Conservation (phyloP, 2,329 filamentous ascomycete species). For the Clonostachys rhizophaga region DNA sequence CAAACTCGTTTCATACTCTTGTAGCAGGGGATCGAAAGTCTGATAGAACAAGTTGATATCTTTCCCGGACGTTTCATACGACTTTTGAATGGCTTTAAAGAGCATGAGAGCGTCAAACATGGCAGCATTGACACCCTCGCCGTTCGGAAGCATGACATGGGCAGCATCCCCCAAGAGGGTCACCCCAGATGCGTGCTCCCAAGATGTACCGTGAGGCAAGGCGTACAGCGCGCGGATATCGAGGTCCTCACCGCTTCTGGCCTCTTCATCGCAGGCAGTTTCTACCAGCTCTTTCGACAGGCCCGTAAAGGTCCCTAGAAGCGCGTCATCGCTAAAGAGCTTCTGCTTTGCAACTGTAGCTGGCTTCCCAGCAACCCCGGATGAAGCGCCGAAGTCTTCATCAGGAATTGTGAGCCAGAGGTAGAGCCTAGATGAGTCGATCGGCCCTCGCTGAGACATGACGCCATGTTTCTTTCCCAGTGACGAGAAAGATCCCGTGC, state of each 20-base stretch:
- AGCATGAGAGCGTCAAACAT: conserved; percentile 45
- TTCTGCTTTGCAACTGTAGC: conserved; percentile 7
- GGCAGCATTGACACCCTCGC: conserved; percentile 49
- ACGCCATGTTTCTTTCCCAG: conserved; percentile 30
- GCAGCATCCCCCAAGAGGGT: conserved; percentile 51
- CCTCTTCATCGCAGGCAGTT: conserved; percentile 16
- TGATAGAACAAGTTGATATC: too few species aligned
- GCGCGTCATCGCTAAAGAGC: conserved; percentile 8
- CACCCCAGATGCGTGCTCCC: conserved; percentile 31
- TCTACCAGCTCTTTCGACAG: conserved; percentile 17
- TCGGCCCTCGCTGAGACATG: conserved; percentile 19
- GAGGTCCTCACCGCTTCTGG: conserved; percentile 7
- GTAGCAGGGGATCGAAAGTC: too few species aligned
- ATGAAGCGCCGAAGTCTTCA: conserved; percentile 10
- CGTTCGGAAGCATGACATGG: conserved; percentile 44
- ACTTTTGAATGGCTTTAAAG: conserved; percentile 9
- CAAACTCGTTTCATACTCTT: too few species aligned
- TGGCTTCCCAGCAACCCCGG: conserved; percentile 6
- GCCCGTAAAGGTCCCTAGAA: conserved; percentile 16
- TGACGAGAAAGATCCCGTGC: conserved; percentile 25
- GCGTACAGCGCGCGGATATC: conserved; percentile 21
- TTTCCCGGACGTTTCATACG: too few species aligned
- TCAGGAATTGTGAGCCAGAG: conserved; percentile 13
- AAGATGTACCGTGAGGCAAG: conserved; percentile 35
- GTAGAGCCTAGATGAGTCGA: conserved; percentile 20